Evolutionary conservation across 2,329 filamentous ascomycete genomes (phyloP), one percentile per base, ranked within the genome.

Genomic region (Zymoseptoria ardabiliae): DNA sequence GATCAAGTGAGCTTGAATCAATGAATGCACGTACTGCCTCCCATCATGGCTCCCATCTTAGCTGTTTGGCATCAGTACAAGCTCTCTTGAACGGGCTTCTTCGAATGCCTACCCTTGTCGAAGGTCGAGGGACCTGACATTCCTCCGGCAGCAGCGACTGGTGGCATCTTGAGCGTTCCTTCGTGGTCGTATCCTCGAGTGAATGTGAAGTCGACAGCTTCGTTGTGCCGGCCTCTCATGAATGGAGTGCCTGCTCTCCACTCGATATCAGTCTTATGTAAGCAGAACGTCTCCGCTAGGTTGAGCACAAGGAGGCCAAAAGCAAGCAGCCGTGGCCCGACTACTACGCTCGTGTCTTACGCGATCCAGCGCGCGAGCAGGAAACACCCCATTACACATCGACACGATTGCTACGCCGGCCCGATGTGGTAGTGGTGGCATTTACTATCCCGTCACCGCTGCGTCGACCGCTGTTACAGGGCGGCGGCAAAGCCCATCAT

Each of bases 11-110:
- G 17, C 5, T 19, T 13, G 50, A n/a, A 52, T 52, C 35, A 21
- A 53, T 10, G 41, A 22, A 60, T 63, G 48, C 50, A 61, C 91
- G 71, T 89, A 97, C 93, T 95, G 74, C 91, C 90, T 69, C 94
- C 94, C 91, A 97, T 97, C 87, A 99, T 87, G 64, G 89, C 91
- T 69, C 94, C 94, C 91, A 97, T 97, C 82, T 96, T 97, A 76
- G 92, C 91, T 96, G 74, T 69, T 54, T 59, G 49, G 41, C 54
- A 63, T 62, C 19, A 61, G 59, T 49, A 10, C 53, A 20, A 50
- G n/a, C n/a, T n/a, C 30, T 10, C 35, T 20, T 23, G 17, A 35
- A 9, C n/a, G 20, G 28, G 53, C 49, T 28, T 13, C 19, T 10
- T 51, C 17, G 45, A n/a, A n/a, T n/a, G 35, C 81, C 61, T 80